Conservation (phyloP, 1,284 basidiomycete genomes). For the Spongispora temasekensis region DNA sequence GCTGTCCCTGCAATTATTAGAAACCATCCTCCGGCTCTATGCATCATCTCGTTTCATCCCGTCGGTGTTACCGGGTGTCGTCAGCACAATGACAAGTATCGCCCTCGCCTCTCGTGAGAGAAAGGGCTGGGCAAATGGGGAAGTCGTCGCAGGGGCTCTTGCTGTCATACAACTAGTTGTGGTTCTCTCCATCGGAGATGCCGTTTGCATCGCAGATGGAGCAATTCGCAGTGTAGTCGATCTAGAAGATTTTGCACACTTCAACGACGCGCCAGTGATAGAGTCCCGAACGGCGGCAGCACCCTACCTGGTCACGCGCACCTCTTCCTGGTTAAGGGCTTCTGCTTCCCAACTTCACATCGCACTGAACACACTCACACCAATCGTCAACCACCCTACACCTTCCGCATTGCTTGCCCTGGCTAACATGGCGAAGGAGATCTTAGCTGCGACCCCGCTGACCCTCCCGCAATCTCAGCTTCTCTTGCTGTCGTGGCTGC, state of each 20-base stretch:
- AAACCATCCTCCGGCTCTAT: slow-evolving; percentile 59
- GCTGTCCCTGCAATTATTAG: slow-evolving; percentile 61
- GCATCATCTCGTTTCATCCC: slow-evolving; percentile 64
- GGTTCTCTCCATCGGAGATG: slow-evolving; percentile 61
- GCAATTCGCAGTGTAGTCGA: slow-evolving; percentile 53
- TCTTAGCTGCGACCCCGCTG: slow-evolving; percentile 54
- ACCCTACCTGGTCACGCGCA: slow-evolving; percentile 51
- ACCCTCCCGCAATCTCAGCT: slow-evolving; percentile 67
- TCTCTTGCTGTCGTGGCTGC: slow-evolving; percentile 64
- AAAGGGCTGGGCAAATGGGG: slow-evolving; percentile 64
- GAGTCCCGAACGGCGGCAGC: slow-evolving; percentile 16
- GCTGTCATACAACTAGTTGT: slow-evolving; percentile 57
- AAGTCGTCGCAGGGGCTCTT: slow-evolving; percentile 62
- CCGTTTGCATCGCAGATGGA: slow-evolving; percentile 63
- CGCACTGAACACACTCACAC: slow-evolving; percentile 61
- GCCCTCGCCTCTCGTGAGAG: slow-evolving; percentile 54
- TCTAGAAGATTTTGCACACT: slow-evolving; percentile 59
- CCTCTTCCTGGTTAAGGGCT: slow-evolving; percentile 59
- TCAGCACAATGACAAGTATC: slow-evolving; percentile 73
- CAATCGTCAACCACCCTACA: slow-evolving; percentile 65
- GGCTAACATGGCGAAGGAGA: slow-evolving; percentile 50
- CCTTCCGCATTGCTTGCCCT: slow-evolving; percentile 61
- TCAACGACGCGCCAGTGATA: slow-evolving; percentile 26
- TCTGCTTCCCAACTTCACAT: slow-evolving; percentile 72
- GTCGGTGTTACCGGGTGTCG: slow-evolving; percentile 78